Percentiles rank a stretch among this genome's conserved stretches.
Evolutionary conservation across 2,329 filamentous ascomycete genomes (phyloP).

Genomic region (Penicillium sp.): DNA sequence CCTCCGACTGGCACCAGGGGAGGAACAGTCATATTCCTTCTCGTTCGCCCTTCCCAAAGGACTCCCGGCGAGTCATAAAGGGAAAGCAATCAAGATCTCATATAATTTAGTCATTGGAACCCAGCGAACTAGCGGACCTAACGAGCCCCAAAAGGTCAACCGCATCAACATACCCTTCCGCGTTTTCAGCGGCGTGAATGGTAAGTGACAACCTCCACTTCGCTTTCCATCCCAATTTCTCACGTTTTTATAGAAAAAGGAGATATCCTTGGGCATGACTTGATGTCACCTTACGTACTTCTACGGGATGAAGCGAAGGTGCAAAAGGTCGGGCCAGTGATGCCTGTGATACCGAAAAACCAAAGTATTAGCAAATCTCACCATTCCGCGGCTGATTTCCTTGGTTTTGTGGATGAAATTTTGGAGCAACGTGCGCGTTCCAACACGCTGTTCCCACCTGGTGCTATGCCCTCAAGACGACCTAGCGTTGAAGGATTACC

Average conservation of each 20-base stretch:
- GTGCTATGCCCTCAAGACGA: constrained; percentile 68
- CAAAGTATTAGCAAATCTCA: constrained; percentile 43
- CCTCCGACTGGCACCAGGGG: constrained; percentile 78
- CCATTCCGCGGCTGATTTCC: constrained; percentile 61
- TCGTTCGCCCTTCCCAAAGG: constrained; percentile 81
- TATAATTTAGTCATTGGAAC: constrained; percentile 92
- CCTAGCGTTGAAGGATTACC: constrained; percentile 51
- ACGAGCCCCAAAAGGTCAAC: constrained; percentile 75
- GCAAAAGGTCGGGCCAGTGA: constrained; percentile 47
- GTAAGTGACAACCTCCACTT: constrained; percentile 34
- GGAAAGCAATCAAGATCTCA: constrained; percentile 88
- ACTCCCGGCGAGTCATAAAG: constrained; percentile 85
- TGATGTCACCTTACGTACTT: constrained; percentile 91
- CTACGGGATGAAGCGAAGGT: constrained; percentile 77
- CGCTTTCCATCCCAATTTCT: constrained; percentile 11
- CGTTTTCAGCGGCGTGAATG: constrained; percentile 88
- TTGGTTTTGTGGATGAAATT: constrained; percentile 74
- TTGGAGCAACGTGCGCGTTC: constrained; percentile 57
- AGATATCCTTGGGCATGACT: constrained; percentile 85
- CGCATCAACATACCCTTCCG: constrained; percentile 93
- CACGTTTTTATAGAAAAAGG: constrained; percentile 56
- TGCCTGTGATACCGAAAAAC: constrained; percentile 39
- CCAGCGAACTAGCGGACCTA: constrained; percentile 74
- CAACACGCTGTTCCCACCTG: constrained; percentile 57
- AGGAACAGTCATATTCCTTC: constrained; percentile 85